Evolutionary conservation across 148 eudicot genomes (phyloP), one percentile per base, ranked within the genome.

Genomic region (Dysphania ambrosioides): DNA sequence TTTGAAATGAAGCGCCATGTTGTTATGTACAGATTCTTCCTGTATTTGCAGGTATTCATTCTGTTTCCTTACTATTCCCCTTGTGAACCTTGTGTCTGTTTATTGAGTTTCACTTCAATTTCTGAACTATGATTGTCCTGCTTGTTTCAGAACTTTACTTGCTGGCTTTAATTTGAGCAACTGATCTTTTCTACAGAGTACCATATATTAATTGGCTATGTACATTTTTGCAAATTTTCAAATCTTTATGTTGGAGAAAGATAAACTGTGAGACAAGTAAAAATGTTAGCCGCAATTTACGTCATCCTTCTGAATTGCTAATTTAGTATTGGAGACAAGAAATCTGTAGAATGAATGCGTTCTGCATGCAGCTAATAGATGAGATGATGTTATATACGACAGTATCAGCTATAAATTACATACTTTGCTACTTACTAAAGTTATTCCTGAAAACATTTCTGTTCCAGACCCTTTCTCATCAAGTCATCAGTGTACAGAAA

Each of bases 21-120:
- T 35, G 8, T 64, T 29, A 51, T 42, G 35, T 31, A 23, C 40
- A 51, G 4, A 40, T 32, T 13, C 30, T 21, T 19, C 23, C 64
- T 60, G 56, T 5, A 58, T 64, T 8, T 70, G 34, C 51, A 69
- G 82, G 82, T 74, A 35, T 57, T 40, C 35, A 21, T n/a, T 38
- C 47, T 66, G n/a, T 38, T 66, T 32, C 70, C 18, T 36, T 15
- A 32, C 1, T 64, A n/a, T 35, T 72, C 26, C n/a, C 34, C 35
- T 62, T 66, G 9, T 66, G 41, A n/a, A 57, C 66, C 15, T 36
- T 40, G 24, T 70, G 35, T 51, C 34, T 32, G 29, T 66, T 64
- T 42, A 63, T 19, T 59, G 63, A 15, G 12, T 13, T 65, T 35
- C 27, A n/a, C 70, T 31, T 23, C 27, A 66, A 26, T 66, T 38